Evolutionary conservation across 1,139 yeast species (phyloP), one percentile per base, ranked within the genome.

Genomic region (Maudiozyma humilis): DNA sequence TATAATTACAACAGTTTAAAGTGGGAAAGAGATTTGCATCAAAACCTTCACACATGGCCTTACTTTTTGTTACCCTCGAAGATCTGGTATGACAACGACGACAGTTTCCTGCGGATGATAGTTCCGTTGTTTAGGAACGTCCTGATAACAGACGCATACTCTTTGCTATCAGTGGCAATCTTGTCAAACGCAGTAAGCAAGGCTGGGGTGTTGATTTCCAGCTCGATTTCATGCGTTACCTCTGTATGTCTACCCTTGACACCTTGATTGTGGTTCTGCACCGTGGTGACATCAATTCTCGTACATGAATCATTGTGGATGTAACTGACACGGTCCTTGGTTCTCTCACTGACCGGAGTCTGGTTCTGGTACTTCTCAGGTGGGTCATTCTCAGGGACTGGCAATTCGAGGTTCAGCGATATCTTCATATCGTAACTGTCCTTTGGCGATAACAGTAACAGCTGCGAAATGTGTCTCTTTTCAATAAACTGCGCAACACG

Each of bases 401-500:
- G 95, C 50, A 78, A 63, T 76, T 88, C 96, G 30, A 83, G 65
- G 32, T 88, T 78, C 50, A 88, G 66, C 10, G 94, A 79, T 34
- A 88, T 68, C 54, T 95, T 72, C 51, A 82, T 70, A 61, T 88
- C 96, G 58, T 80, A 80, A 65, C 80, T 71, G 23, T 85, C 78
- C 49, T 85, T 82, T 1, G 96, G 96, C 45, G 83, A 76, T 57
- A 76, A 79, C 30, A 88, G 70, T 57, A 78, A 75, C 47, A 88
- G 64, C 59, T 84, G 88, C 2, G 85, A 76, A 8, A 87, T 66
- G 44, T 91, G 72, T 51, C 76, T 76, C 59, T 88, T 88, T 50
- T 79, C 78, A 43, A 88, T 82, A 35, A 82, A 83, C 30, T 77
- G 77, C 13, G 75, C 71, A 40, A 77, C 73, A 52, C 91, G 69